These are phyloP conservation scores for Ceratobasidium sp. DNA, from an alignment of 1,284 basidiomycete species.

Conservation along the genomic window DNA sequence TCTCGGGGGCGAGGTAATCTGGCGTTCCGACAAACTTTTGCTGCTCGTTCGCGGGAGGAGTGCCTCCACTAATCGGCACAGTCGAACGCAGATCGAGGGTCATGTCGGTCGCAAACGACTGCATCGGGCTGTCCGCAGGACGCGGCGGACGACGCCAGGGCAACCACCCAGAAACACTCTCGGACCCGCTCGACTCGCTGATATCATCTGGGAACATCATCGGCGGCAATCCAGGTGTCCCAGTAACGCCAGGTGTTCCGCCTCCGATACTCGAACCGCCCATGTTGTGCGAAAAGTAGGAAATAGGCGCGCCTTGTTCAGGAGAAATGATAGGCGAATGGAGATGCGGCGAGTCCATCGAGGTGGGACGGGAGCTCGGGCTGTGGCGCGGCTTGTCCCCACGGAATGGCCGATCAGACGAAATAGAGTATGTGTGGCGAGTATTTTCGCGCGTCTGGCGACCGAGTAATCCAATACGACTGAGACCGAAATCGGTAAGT, in stretches of 20 bases:
- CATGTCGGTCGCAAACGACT: slow-evolving; percentile 80
- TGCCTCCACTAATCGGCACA: slow-evolving; percentile 59
- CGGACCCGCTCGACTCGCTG: slow-evolving; percentile 86
- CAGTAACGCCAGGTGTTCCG: slow-evolving; percentile 11
- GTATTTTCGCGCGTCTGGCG: slow-evolving; percentile 84
- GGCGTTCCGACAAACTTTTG: slow-evolving; percentile 96
- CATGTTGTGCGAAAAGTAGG: slow-evolving; percentile 64
- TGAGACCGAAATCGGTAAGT: slow-evolving; percentile 95
- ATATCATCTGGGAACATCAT: slow-evolving; percentile 64
- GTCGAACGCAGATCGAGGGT: slow-evolving; percentile 79
- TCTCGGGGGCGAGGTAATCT: slow-evolving; percentile 96
- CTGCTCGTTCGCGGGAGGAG: slow-evolving; percentile 69
- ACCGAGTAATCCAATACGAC: slow-evolving; percentile 94
- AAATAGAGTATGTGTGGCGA: slow-evolving; percentile 56
- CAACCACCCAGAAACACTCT: slow-evolving; percentile 68
- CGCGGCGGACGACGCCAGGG: slow-evolving; percentile 52
- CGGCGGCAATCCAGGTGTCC: slow-evolving; percentile 26
- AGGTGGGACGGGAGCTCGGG: slow-evolving; percentile 76
- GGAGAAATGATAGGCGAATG: slow-evolving; percentile 68
- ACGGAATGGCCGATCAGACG: slow-evolving; percentile 53
- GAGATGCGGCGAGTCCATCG: slow-evolving; percentile 81
- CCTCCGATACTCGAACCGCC: slow-evolving; percentile 64
- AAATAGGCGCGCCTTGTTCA: slow-evolving; percentile 59
- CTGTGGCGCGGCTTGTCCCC: slow-evolving; percentile 58
- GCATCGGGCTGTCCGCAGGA: slow-evolving; percentile 73